phyloP scores from a whole-genome alignment of 495 filamentous ascomycete species.

The Aspergillus panamensis region DNA sequence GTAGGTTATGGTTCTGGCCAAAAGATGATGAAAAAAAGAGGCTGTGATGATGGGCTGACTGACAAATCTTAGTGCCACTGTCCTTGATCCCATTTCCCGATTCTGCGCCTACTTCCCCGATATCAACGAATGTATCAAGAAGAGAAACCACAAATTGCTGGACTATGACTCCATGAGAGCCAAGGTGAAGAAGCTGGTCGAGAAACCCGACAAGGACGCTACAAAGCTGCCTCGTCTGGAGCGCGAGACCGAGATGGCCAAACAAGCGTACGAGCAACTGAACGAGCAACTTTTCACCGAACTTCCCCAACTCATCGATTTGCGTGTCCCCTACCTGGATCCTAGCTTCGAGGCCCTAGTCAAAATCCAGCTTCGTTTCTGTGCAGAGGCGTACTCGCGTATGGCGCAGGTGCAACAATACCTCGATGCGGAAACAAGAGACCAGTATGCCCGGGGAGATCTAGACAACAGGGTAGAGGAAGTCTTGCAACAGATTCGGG shows the following conservation, averaged over 20 bases:
- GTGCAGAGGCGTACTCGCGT: constrained; percentile 90
- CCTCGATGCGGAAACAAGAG: constrained; percentile 90
- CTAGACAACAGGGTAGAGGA: constrained; percentile 91
- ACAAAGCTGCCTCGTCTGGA: constrained; percentile 91
- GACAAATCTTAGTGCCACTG: constrained; percentile 62
- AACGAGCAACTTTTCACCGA: constrained; percentile 94
- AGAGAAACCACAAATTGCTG: constrained; percentile 93
- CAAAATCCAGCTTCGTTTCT: constrained; percentile 97
- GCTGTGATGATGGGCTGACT: neutral
- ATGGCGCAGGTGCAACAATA: constrained; percentile 99
- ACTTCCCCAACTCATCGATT: constrained; percentile 94
- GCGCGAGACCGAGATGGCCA: constrained; percentile 90
- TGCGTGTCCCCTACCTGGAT: constrained; percentile 94
- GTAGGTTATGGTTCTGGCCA: constrained; percentile 34
- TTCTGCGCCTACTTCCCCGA: constrained; percentile 99
- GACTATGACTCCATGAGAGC: constrained; percentile 96
- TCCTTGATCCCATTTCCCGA: constrained; percentile 87
- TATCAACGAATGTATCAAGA: constrained; percentile 99
- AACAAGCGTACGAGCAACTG: constrained; percentile 86
- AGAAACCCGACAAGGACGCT: constrained; percentile 98
- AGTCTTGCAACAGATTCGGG: constrained; percentile 93
- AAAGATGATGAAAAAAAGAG: neutral
- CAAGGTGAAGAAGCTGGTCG: constrained; percentile 92
- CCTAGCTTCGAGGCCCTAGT: constrained; percentile 95
- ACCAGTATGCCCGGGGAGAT: constrained; percentile 93